Base-by-base conservation (phyloP, 1,284 basidiomycete species). In the Trichosporon coremiiforme region DNA sequence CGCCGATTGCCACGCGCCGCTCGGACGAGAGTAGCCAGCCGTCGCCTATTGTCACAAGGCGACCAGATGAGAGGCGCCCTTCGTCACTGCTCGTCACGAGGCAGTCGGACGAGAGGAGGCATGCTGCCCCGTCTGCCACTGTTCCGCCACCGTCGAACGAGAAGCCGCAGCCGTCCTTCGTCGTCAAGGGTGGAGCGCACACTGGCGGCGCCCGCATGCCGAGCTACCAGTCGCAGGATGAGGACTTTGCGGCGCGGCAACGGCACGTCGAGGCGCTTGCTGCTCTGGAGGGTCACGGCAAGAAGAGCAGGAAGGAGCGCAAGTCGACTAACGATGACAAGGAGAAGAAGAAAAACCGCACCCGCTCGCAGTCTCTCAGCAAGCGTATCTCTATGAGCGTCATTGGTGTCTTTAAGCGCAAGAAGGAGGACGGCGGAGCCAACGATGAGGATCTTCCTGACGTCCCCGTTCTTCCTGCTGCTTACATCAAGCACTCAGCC, bases 341-440 rank as follows among this genome's bases (percentile, higher is more conserved):
- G 33, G 33, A 66, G 64, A 45, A 67, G 35, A 64, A 66, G 53
- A n/a, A 64, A 36, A 22, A 41, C 50, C 68, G 65, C 63, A 67
- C 31, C 9, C 38, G 66, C 31, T 62, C 66, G 17, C 36, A 35
- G 38, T 57, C 66, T 2, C 66, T 73, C 45, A 15, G 55, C 31
- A 67, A 70, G 66, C 72, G 72, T 25, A 31, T 73, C 15, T 72
- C 71, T 31, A 45, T 72, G 31, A 35, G 64, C 7, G 47, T 65
- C 15, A 55, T 67, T 17, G 35, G 47, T 17, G 25, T 66, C 9
- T 68, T 66, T 29, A 60, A 60, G 57, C 57, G 66, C 38, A 66
- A 64, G 68, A 70, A 70, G 68, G 67, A 68, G 25, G 45, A 60
- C 41, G 57, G 31, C 13, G 57, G 57, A 17, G 65, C 55, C 13